Evolutionary conservation across 2,329 filamentous ascomycete genomes (phyloP).

Genomic region (Seiridium cupressi): DNA sequence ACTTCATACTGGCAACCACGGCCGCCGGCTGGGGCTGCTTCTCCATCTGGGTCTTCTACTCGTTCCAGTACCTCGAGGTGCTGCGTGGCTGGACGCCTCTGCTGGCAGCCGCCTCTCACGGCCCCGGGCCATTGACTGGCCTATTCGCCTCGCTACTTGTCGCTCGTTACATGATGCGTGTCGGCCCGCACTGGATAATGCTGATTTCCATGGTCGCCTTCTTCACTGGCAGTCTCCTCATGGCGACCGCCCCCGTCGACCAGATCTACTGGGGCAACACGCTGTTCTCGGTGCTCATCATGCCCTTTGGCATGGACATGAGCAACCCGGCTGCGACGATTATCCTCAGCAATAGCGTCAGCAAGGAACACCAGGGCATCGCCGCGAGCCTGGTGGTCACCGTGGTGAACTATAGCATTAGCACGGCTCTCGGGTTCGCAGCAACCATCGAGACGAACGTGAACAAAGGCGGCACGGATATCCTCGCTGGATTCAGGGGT

Average conservation of each 20-base stretch:
- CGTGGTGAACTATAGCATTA: conserved; percentile 57
- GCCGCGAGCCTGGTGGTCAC: conserved; percentile 46
- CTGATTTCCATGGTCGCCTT: conserved; percentile 28
- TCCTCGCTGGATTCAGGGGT: conserved; percentile 1
- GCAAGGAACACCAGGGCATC: conserved; percentile 24
- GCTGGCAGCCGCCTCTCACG: conserved; percentile 34
- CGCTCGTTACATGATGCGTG: conserved; percentile 26
- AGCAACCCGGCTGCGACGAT: conserved; percentile 37
- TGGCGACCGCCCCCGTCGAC: conserved; percentile 37
- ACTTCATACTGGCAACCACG: conserved; percentile 48
- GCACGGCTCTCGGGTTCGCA: conserved; percentile 53
- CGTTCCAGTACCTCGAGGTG: conserved; percentile 39
- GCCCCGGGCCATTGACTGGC: conserved; percentile 35
- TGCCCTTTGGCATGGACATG: conserved; percentile 21
- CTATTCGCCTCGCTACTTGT: conserved; percentile 29
- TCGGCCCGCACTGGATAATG: conserved; percentile 29
- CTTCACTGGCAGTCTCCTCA: conserved; percentile 25
- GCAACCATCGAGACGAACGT: conserved; percentile 35
- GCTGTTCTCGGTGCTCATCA: conserved; percentile 44
- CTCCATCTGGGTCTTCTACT: conserved; percentile 43
- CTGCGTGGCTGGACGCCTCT: conserved; percentile 34
- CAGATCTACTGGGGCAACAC: conserved; percentile 55
- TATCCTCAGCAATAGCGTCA: conserved; percentile 41
- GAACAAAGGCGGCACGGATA: neutral
- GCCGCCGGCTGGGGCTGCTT: conserved; percentile 45